Conservation (phyloP, 2,329 filamentous ascomycete species). For the Thelonectria blattea region DNA sequence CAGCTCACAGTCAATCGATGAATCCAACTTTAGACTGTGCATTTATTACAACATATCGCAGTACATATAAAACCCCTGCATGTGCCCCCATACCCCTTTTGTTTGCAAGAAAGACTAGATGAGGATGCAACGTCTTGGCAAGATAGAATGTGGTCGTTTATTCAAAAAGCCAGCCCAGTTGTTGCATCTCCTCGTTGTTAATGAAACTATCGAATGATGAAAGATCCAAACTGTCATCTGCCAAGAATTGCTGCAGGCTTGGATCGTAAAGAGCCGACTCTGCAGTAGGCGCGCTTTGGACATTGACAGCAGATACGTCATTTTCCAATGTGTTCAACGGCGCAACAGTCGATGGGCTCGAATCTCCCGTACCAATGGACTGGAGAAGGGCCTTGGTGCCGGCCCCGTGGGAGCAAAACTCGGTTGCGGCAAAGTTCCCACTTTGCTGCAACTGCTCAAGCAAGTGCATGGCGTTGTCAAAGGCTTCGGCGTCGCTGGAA, state of each 20-base stretch:
- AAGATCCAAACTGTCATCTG: neutral
- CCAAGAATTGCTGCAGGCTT: neutral
- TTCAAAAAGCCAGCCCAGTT: no score
- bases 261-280: neutral
- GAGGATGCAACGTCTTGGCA: no score
- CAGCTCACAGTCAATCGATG: no score
- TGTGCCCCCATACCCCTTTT: no score
- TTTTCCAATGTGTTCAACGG: neutral
- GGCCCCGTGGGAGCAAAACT: slow-evolving; percentile 1
- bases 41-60: no score
- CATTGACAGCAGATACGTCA: neutral
- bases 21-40: no score
- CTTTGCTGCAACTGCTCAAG: slow-evolving; percentile 11
- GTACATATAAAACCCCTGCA: no score
- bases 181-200: neutral
- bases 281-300: neutral
- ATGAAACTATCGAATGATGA: neutral
- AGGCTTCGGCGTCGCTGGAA: slow-evolving; percentile 3
- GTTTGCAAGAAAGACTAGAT: no score
- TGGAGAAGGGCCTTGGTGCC: neutral
- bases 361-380: neutral
- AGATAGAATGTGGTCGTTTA: no score
- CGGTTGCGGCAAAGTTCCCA: slow-evolving; percentile 13
- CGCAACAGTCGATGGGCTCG: neutral
- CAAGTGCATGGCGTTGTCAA: slow-evolving; percentile 11